Evolutionary conservation across 1,284 basidiomycete species (phyloP), one percentile per base, ranked within the genome.

Genomic region (Melampsora abietis-canadensis): DNA sequence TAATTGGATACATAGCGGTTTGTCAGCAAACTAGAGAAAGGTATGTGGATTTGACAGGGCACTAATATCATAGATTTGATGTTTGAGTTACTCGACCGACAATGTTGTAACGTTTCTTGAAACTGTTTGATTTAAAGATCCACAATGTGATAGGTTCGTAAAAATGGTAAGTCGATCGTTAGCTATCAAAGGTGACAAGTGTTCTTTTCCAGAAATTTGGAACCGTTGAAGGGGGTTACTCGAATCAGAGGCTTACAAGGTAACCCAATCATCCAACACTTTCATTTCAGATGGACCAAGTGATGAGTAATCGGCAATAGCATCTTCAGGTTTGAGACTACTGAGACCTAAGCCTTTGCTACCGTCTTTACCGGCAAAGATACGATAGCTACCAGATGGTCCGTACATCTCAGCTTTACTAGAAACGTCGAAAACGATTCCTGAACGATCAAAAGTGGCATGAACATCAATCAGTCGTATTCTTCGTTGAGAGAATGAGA

Each of bases 191-290:
- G 17, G 31, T 24, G 12, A 51, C 37, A 17, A 14, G 24, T 15
- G 17, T 24, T 31, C 15, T 34, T 17, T 62, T 24, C n/a, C 15
- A 27, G 19, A 21, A 34, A 34, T 34, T 7, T 21, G 21, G 46
- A 27, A 40, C 3, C 14, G n/a, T 30, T 19, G 4, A 17, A 31
- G 5, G 27, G 19, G 12, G 77, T 80, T 31, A n/a, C 68, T 17
- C 44, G 85, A 87, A 82, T 84, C 89, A 84, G 83, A 24, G 31
- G 40, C 44, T 12, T 34, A 74, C 70, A 48, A 60, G 14, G 84
- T 80, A 81, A 90, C 86, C 95, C 95, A 98, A 79, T 96, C 92
- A 77, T 96, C 87, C 68, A 98, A 85, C 1, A 92, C 91, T 82
- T 92, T 92, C 82, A 84, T 82, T 81, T 96, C 91, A 77, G 87